phyloP scores from a whole-genome alignment of 2,329 filamentous ascomycete species.

The Aplosporella prunicola region DNA sequence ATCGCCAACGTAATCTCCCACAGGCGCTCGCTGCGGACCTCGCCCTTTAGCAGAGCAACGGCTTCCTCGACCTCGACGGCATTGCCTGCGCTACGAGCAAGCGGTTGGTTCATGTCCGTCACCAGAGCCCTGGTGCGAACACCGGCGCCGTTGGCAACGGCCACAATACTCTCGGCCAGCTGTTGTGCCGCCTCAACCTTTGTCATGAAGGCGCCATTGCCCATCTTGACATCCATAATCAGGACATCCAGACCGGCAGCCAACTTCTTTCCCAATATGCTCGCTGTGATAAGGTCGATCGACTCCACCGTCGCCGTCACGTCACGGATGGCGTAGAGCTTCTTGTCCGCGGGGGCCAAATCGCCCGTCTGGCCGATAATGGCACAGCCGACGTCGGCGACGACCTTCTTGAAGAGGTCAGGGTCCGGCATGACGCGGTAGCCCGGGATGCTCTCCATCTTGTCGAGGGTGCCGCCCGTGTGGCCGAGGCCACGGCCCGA shows the following conservation, averaged over 20 bases:
- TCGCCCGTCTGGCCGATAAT: constrained; percentile 11
- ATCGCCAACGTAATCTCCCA: constrained; percentile 9
- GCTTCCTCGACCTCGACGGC: constrained; percentile 11
- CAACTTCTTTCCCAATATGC: constrained; percentile 10
- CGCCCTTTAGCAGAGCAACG: constrained; percentile 9
- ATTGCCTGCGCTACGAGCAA: constrained; percentile 8
- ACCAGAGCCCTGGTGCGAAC: constrained; percentile 5
- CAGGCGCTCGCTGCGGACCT: constrained; percentile 4
- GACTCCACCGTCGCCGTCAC: constrained; percentile 10
- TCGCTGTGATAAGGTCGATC: constrained; percentile 10
- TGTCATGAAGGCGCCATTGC: constrained; percentile 10
- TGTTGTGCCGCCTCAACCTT: not conserved
- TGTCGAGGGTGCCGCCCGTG: constrained; percentile 11
- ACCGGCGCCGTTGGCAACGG: constrained; percentile 8
- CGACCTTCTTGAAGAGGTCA: constrained; percentile 5
- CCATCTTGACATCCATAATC: constrained; percentile 11
- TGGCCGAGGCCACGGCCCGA: constrained; percentile 7
- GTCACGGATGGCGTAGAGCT: constrained; percentile 10
- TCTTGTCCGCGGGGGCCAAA: constrained; percentile 10
- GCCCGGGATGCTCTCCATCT: constrained; percentile 10
- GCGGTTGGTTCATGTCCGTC: constrained; percentile 8
- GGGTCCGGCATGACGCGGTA: constrained; percentile 5
- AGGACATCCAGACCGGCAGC: constrained; percentile 9
- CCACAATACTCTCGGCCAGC: constrained; percentile 8
- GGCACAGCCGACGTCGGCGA: constrained; percentile 4